Evolutionary conservation across 2,329 filamentous ascomycete species (phyloP), one percentile per base, ranked within the genome.

Genomic region (Penicillium sclerotiorum): DNA sequence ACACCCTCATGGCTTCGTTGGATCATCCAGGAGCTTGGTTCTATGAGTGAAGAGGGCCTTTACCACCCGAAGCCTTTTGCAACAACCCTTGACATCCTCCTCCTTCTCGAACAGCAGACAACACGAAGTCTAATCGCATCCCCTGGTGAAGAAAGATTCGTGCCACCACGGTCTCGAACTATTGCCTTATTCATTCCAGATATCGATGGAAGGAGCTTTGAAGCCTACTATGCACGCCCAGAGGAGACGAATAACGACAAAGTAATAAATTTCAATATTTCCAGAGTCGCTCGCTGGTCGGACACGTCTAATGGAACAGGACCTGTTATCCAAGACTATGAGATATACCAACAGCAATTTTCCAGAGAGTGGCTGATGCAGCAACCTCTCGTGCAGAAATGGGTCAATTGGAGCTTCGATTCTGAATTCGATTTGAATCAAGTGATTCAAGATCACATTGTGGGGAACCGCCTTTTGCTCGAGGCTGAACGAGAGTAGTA

Each of bases 351-450:
- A 12, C 20, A 28, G 21, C 28, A 22, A 21, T 49, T 43, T 42
- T 27, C 6, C 33, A 41, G 36, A 15, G 42, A 49, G 12, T 53
- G 50, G 50, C 39, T 53, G 5, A 12, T 49, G 37, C 18, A 46
- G 33, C 50, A 44, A 36, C 30, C 30, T 33, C 35, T 53, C 11
- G 46, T 53, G 11, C 33, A 27, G 25, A 35, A 49, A 22, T 53
- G 50, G 50, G 18, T 42, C 3, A 33, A 46, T 1, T 53, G 50
- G 50, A 38, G 39, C 25, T 42, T 25, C 13, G 32, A 46, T 20
- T 46, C 41, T 8, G 50, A 49, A 27, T 53, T 53, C 22, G 50
- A 53, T 33, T 22, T 53, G n/a, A 46, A 49, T 12, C 45, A 49
- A 33, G 43, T 43, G 28, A 38, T 53, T 22, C 36, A 45, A 15